These are phyloP conservation scores for Acephala macrosclerotiorum DNA, from an alignment of 2,329 filamentous ascomycete genomes.

Conservation along the genomic window DNA sequence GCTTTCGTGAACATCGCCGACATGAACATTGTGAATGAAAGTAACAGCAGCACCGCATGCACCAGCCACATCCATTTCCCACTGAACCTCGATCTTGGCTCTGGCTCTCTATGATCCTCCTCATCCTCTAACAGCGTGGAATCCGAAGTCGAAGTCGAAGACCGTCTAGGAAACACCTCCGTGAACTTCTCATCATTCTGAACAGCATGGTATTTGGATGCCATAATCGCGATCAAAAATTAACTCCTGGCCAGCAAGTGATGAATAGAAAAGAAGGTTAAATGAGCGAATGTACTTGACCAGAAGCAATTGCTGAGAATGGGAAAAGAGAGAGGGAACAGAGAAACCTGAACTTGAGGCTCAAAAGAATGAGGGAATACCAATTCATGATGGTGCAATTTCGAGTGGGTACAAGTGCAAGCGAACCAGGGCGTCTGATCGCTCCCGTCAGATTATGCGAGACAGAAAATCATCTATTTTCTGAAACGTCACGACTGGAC, in stretches of 20 bases:
- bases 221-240: conserved; percentile 33
- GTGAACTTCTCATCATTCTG: conserved; percentile 38
- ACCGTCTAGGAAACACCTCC: conserved; percentile 29
- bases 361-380: conserved; percentile 17
- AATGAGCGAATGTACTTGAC: conserved; percentile 37
- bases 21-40: conserved; percentile 39
- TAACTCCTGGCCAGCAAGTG: conserved; percentile 30
- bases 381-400: conserved; percentile 12
- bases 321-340: conserved; percentile 12
- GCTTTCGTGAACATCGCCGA: conserved; percentile 36
- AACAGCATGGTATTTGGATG: conserved; percentile 39
- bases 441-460: conserved; percentile 13
- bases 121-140: conserved; percentile 39
- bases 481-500: conserved; percentile 28
- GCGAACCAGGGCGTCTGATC: conserved; percentile 26
- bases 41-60: conserved; percentile 37
- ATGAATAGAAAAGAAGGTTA: conserved; percentile 24
- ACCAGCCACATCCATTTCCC: conserved; percentile 41
- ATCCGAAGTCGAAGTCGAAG: conserved; percentile 35
- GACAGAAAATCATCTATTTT: conserved; percentile 20
- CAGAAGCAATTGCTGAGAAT: conserved; percentile 36
- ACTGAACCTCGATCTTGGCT: conserved; percentile 18
- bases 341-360: conserved; percentile 8
- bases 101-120: conserved; percentile 25
- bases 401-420: conserved; percentile 23